phyloP scores from a whole-genome alignment of 768 basidiomycete genomes.

The Gautieria morchelliformis region DNA sequence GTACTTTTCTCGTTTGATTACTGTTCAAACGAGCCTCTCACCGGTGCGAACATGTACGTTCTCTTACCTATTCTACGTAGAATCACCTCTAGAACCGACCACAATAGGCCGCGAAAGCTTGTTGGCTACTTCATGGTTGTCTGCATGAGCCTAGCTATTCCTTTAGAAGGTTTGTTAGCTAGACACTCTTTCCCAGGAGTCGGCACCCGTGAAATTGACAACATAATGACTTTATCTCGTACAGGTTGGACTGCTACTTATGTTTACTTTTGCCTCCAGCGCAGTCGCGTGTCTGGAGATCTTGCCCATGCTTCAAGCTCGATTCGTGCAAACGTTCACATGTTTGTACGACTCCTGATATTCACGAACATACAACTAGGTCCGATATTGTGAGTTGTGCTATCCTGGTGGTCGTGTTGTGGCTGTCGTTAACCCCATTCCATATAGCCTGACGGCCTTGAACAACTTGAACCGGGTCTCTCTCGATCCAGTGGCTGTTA shows the following conservation, averaged over 20 bases:
- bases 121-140: too few relatives aligned
- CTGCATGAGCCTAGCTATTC: too few relatives aligned
- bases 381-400: not conserved
- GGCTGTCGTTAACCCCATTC: not conserved
- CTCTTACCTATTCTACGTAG: too few relatives aligned
- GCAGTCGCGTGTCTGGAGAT: not conserved
- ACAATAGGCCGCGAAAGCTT: too few relatives aligned
- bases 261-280: not conserved
- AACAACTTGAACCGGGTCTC: not conserved
- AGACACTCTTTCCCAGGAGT: too few relatives aligned
- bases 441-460: not conserved
- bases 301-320: not conserved
- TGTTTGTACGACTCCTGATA: not conserved
- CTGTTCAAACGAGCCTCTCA: too few relatives aligned
- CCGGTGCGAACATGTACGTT: too few relatives aligned
- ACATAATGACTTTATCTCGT: not conserved
- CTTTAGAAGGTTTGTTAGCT: too few relatives aligned
- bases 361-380: not conserved
- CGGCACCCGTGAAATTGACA: too few relatives aligned
- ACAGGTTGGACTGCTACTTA: not conserved
- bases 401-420: not conserved
- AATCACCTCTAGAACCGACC: too few relatives aligned
- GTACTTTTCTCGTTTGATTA: too few relatives aligned
- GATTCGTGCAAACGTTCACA: not conserved
- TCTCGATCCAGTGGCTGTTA: not conserved